Evolutionary conservation across 83 land plant species (phyloP).

Genomic region (Larix sibirica): DNA sequence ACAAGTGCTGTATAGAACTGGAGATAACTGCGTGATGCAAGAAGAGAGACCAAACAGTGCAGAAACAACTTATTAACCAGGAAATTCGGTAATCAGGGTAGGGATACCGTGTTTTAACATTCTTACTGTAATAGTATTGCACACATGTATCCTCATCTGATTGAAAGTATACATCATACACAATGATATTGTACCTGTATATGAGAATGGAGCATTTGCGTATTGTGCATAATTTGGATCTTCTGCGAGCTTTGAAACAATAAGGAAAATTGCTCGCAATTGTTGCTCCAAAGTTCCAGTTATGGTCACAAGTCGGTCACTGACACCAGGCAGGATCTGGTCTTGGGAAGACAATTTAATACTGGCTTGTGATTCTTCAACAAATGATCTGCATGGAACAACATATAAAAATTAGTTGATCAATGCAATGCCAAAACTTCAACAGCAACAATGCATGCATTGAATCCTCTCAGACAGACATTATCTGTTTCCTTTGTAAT

Average conservation of each 20-base stretch:
- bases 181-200: slow-evolving; percentile 50
- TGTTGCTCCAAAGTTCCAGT: slow-evolving; percentile 75
- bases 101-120: not conserved
- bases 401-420: not conserved
- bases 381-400: slow-evolving; percentile 56
- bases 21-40: not conserved
- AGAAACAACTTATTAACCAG: not conserved
- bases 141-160: not conserved
- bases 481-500: too few species aligned
- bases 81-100: not conserved
- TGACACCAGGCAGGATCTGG: slow-evolving; percentile 47
- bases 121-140: not conserved
- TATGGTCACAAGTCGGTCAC: slow-evolving; percentile 74
- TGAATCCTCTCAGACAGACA: not conserved
- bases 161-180: not conserved
- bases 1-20: not conserved
- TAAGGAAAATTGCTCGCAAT: slow-evolving; percentile 61
- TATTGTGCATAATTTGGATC: slow-evolving; percentile 69
- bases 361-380: slow-evolving; percentile 77
- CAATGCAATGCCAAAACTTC: not conserved
- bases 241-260: slow-evolving; percentile 67
- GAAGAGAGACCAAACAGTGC: not conserved
- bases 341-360: slow-evolving; percentile 89
- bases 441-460: not conserved
- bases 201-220: slow-evolving; percentile 59